Evolutionary conservation across 352 stramenopile genomes (phyloP).

Genomic region (Phytophthora uliginosa): DNA sequence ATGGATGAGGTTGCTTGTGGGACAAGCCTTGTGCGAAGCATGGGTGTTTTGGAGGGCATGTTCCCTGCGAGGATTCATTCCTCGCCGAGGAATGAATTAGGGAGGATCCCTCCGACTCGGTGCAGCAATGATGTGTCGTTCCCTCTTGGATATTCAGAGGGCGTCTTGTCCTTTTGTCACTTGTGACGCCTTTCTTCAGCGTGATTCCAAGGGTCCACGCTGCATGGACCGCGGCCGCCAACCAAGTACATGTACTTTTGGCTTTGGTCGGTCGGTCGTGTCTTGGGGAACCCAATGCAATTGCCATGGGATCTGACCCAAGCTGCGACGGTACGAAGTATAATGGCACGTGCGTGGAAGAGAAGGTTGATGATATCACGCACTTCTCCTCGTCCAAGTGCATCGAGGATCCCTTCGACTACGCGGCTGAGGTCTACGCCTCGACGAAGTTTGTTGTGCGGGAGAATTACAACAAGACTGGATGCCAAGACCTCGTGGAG

Average conservation of each 20-base stretch:
- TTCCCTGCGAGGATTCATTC: too few species aligned
- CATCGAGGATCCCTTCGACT: neutral
- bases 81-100: too few species aligned
- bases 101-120: neutral
- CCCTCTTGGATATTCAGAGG: neutral
- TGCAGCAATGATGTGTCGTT: constrained; percentile 46
- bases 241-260: neutral
- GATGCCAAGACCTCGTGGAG: neutral
- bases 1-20: too few species aligned
- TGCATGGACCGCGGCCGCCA: too few species aligned
- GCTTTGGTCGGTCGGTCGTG: neutral
- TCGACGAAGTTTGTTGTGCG: neutral
- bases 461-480: neutral
- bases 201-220: too few species aligned
- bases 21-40: too few species aligned
- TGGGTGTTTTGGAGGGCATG: too few species aligned
- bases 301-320: neutral
- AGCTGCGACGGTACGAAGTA: neutral
- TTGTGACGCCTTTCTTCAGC: too few species aligned
- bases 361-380: too few species aligned
- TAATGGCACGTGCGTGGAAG: neutral
- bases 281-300: neutral
- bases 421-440: neutral
- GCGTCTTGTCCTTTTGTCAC: too few species aligned
- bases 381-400: neutral